Evolutionary conservation across 2,329 filamentous ascomycete genomes (phyloP).

Genomic region (Fusarium sp.): DNA sequence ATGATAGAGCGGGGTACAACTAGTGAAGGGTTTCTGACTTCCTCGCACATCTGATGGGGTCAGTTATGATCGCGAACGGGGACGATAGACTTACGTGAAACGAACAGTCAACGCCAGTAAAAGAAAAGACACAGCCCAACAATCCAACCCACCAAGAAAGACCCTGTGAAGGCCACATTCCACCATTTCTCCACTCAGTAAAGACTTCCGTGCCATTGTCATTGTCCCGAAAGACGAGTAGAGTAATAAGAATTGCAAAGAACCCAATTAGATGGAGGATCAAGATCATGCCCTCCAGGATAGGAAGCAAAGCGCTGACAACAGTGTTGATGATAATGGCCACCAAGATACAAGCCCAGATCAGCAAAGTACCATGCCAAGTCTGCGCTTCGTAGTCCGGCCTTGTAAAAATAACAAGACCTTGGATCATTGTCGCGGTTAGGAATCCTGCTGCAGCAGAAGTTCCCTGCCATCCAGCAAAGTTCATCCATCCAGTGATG

Average conservation of each 20-base stretch:
- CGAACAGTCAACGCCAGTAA: conserved; percentile 41
- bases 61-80: not conserved
- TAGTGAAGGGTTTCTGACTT: conserved; percentile 38
- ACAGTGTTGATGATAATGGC: conserved; percentile 55
- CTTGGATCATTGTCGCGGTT: conserved; percentile 45
- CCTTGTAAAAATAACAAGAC: conserved; percentile 34
- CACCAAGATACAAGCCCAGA: conserved; percentile 55
- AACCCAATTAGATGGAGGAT: conserved; percentile 59
- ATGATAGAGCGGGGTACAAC: conserved; percentile 41
- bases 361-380: conserved; percentile 47
- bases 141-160: conserved; percentile 42
- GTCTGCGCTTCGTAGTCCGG: conserved; percentile 35
- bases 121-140: conserved; percentile 40
- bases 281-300: conserved; percentile 56
- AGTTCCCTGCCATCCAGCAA: conserved; percentile 45
- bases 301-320: conserved; percentile 46
- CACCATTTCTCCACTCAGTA: conserved; percentile 42
- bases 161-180: conserved; percentile 36
- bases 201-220: conserved; percentile 47
- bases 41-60: conserved; percentile 36
- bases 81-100: conserved; percentile 26
- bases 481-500: conserved; percentile 43
- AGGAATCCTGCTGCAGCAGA: conserved; percentile 40
- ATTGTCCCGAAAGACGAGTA: conserved; percentile 47
- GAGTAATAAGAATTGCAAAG: conserved; percentile 54